Conservation (phyloP, 2,329 filamentous ascomycete species). For the Fusarium sp. region DNA sequence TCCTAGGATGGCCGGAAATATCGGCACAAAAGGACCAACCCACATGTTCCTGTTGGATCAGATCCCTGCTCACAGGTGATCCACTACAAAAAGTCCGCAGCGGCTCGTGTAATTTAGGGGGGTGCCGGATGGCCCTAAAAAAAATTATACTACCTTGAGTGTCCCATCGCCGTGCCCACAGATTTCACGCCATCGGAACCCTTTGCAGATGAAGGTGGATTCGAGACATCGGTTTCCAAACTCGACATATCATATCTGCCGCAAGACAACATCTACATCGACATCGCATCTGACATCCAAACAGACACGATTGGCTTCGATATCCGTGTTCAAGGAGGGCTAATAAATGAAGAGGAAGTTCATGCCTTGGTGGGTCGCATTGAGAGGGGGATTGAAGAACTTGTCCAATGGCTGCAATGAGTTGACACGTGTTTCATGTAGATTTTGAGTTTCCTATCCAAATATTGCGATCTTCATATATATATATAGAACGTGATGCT, state of each 20-base stretch:
- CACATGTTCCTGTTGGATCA: too few relatives aligned
- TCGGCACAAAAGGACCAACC: too few relatives aligned
- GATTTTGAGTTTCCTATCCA: not conserved
- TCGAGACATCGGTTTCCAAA: constrained; percentile 1
- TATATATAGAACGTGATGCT: too few relatives aligned
- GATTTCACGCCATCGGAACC: constrained; percentile 7
- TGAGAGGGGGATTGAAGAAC: not conserved
- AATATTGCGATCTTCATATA: not conserved
- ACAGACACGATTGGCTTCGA: constrained; percentile 2
- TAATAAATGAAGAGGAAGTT: not conserved
- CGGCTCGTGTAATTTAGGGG: too few relatives aligned
- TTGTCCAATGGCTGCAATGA: not conserved
- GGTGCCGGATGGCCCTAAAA: too few relatives aligned
- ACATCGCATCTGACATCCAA: not conserved
- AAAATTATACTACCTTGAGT: too few relatives aligned
- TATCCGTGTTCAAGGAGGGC: not conserved
- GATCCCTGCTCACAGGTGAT: too few relatives aligned
- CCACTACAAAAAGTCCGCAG: too few relatives aligned
- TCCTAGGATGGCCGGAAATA: too few relatives aligned
- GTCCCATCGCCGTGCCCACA: too few relatives aligned
- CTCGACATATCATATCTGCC: constrained; percentile 6
- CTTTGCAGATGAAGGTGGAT: not conserved
- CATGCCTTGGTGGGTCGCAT: not conserved
- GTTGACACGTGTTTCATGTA: not conserved
- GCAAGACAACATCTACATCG: constrained; percentile 4